Conservation (phyloP, 163 green algal genomes). For the Scenedesmus sp. region DNA sequence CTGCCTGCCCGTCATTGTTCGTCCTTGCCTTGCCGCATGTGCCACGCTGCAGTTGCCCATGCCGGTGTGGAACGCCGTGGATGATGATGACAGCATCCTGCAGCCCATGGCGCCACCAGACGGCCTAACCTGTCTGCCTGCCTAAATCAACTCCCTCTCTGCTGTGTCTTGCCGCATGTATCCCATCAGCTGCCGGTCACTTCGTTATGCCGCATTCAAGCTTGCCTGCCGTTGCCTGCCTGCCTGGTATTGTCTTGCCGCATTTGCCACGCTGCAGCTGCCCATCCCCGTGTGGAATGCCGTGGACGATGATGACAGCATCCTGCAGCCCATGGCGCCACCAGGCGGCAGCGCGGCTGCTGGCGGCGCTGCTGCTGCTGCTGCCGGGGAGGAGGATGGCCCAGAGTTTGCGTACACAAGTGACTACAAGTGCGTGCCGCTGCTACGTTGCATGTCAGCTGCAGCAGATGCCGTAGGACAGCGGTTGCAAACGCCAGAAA, state of each 20-base stretch:
- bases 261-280: background rate
- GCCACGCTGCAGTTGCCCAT: constrained; percentile 37
- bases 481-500: too few relatives aligned
- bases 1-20: background rate
- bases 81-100: constrained; percentile 23
- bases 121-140: background rate
- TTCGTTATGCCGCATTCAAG: too few relatives aligned
- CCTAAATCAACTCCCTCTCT: background rate
- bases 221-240: background rate
- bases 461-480: too few relatives aligned
- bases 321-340: background rate
- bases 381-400: background rate
- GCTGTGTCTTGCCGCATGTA: background rate
- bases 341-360: background rate
- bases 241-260: background rate
- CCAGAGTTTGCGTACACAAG: constrained; percentile 18
- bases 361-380: background rate
- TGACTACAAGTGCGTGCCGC: constrained; percentile 34
- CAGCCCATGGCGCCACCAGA: background rate
- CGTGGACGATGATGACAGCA: constrained; percentile 36
- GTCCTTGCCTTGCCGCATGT: background rate
- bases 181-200: too few relatives aligned
- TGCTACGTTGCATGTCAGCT: background rate
- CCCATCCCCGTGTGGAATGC: constrained; percentile 51
- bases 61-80: constrained; percentile 46